Conservation (phyloP, 345 rosid genomes). For the Aurinia saxatilis region DNA sequence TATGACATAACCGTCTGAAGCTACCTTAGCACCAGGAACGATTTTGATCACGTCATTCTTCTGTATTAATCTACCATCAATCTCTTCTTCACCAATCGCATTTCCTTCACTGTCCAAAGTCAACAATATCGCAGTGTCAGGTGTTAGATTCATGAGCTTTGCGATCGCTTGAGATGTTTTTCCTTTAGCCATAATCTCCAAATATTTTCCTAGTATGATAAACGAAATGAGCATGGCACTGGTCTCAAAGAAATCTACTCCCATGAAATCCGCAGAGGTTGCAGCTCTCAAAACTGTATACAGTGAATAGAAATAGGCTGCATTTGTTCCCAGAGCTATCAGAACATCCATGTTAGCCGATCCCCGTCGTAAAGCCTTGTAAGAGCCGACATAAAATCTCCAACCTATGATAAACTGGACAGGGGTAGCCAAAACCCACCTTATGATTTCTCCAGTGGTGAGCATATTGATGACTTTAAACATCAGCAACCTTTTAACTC, state of each 20-base stretch:
- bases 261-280: conserved; percentile 45
- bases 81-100: conserved; percentile 63
- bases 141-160: conserved; percentile 84
- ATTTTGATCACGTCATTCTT: conserved; percentile 75
- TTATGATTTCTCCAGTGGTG: conserved; percentile 49
- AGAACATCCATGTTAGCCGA: conserved; percentile 96
- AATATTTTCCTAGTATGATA: conserved; percentile 83
- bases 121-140: conserved; percentile 64
- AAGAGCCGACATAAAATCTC: conserved; percentile 71
- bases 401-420: conserved; percentile 85
- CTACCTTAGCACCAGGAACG: conserved; percentile 62
- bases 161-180: conserved; percentile 93
- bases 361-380: conserved; percentile 69
- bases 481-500: conserved; percentile 49
- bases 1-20: conserved; percentile 61
- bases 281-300: conserved; percentile 79
- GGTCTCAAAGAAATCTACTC: conserved; percentile 88
- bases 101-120: conserved; percentile 52
- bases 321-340: conserved; percentile 86
- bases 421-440: conserved; percentile 72
- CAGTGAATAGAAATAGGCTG: conserved; percentile 84
- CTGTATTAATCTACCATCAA: conserved; percentile 75
- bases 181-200: conserved; percentile 83
- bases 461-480: conserved; percentile 73
- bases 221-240: conserved; percentile 95